Percentiles rank a stretch among this genome's conserved stretches.
phyloP scores from a whole-genome alignment of 2,329 filamentous ascomycete genomes.

The Aureobasidium sp. region DNA sequence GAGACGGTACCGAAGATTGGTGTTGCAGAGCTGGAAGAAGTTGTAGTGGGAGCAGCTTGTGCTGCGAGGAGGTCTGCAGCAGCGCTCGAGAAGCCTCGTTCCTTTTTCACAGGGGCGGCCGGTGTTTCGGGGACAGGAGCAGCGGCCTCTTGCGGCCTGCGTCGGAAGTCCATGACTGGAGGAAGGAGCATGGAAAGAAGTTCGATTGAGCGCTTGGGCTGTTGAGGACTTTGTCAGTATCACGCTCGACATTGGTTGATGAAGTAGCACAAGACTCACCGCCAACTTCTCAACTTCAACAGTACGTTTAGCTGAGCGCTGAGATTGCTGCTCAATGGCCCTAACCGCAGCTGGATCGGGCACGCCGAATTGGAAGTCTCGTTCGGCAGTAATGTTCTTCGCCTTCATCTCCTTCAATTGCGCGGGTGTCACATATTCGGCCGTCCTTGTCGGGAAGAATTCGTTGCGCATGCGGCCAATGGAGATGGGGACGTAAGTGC shows the following conservation, averaged over 20 bases:
- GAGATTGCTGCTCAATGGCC: neutral
- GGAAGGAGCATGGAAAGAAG: conserved; percentile 45
- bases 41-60: conserved; percentile 19
- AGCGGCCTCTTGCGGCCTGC: conserved; percentile 34
- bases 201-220: conserved; percentile 40
- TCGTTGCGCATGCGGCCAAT: conserved; percentile 49
- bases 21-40: conserved; percentile 21
- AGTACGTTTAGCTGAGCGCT: conserved; percentile 20
- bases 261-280: conserved; percentile 23
- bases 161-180: conserved; percentile 41
- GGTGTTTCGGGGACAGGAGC: conserved; percentile 16
- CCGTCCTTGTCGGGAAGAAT: conserved; percentile 46
- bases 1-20: conserved; percentile 50
- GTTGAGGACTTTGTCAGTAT: conserved; percentile 12
- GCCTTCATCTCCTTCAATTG: conserved; percentile 41
- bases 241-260: neutral
- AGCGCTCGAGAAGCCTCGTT: conserved; percentile 17
- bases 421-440: conserved; percentile 45
- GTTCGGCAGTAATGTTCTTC: conserved; percentile 38
- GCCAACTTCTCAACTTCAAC: conserved; percentile 36
- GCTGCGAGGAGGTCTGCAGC: conserved; percentile 17
- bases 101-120: conserved; percentile 12
- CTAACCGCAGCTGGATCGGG: conserved; percentile 16
- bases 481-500: conserved; percentile 47
- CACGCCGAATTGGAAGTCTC: conserved; percentile 40